Evolutionary conservation across 345 rosid genomes (phyloP), one percentile per base, ranked within the genome.

Genomic region (Euphorbia pulcherrima): DNA sequence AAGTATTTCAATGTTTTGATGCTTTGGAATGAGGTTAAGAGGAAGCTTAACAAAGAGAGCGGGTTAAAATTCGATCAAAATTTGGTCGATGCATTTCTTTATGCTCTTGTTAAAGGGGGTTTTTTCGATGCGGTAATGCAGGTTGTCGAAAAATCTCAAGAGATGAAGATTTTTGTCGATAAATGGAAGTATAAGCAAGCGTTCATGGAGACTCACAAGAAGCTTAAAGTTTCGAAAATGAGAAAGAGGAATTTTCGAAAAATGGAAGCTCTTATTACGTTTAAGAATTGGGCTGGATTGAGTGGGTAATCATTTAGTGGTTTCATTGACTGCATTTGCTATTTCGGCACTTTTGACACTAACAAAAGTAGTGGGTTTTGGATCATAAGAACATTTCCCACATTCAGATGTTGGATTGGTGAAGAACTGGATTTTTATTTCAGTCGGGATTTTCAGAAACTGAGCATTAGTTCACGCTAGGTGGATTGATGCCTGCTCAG

Each of bases 131-230:
- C 92, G 0, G 97, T 84, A 67, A 91, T 94, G 99, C 96, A 91
- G 86, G 97, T 94, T 62, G 87, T 90, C 57, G 91, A 90, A 65
- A 91, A 84, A 77, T 87, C 96, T 74, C 92, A 85, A 63, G 91
- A 91, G 77, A 85, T 82, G 96, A 94, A 85, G 80, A 80, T 91
- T 65, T 91, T 94, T 80, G 88, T 91, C 54, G 96, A 94, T 79
- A 94, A 91, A 76, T 94, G 97, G 96, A 91, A 86, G 78, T 91
- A 91, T 84, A 91, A 91, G 79, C 99, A 91, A 78, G 96, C 95
- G 33, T 91, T 88, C 75, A 94, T 94, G 99, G 97, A 89, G 87
- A 88, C 74, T 52, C 99, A 89, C 76, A 89, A 94, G 87, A 89
- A 89, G 85, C 92, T 94, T 18, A 89, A 86, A 71, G 85, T 94